Base-by-base conservation (phyloP, 108 stramenopile genomes). In the Mediolabrus comicus region DNA sequence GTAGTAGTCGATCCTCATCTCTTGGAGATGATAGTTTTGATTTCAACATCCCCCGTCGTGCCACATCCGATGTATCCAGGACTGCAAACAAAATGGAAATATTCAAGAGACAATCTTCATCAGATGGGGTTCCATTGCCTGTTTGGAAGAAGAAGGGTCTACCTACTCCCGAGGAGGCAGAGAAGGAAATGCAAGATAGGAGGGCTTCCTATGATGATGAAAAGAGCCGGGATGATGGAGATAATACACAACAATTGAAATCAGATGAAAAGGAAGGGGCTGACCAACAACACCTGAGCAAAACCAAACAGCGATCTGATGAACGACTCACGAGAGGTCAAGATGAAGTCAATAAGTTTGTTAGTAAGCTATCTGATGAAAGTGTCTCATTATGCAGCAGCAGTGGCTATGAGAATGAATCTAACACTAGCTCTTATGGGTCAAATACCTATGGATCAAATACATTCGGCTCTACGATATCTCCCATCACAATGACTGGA, bases 381-480 rank as follows among this genome's bases (percentile, higher is more conserved):
- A 72, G 62, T 19, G 39, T 62, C 28, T 75, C 66, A 2, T 29
- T 25, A 12, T 58, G 61, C 26, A 62, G 53, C 43, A 39, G 53
- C 59, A 62, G 65, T 52, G 58, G 65, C 38, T 59, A 49, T 32
- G 74, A 76, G 11, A 69, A 64, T 31, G 75, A 76, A 52, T 76
- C 67, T 17, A 76, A 69, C 26, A 64, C 75, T 2, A 69, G 75
- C 27, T 76, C 65, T 6, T 43, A 64, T 32, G 62, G 39, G 31
- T 64, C 46, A 27, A 64, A 51, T 30, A 64, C 43, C 1, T 49
- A 49, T 8, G 46, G 22, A 49, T 49, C 46, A 22, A 49, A 49
- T 24, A 24, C 46, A 8, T 24, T 49, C 46, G 46, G 46, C 46
- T 49, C 65, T 24, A 51, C 65, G 17, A 52, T 74, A 16, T 66